Conservation (phyloP, 139 green algal genomes). For the Micractinium conductrix region DNA sequence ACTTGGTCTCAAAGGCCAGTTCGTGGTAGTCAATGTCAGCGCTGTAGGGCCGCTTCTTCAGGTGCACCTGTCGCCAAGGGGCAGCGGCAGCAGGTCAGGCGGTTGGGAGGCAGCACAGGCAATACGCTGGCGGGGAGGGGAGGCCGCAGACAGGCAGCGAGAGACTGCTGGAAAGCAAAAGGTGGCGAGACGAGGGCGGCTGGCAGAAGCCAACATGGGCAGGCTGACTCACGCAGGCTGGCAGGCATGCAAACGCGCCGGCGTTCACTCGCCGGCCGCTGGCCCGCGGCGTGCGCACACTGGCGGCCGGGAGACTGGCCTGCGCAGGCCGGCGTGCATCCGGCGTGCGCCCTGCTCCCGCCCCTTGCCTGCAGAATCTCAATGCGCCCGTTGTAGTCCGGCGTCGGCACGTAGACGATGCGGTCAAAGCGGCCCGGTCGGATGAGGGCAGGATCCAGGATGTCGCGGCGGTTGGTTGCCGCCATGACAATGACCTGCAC, state of each 20-base stretch:
- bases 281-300: too few species aligned
- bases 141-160: too few species aligned
- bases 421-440: conserved; percentile 89
- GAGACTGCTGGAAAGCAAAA: too few species aligned
- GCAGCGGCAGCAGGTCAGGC: not conserved
- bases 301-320: too few species aligned
- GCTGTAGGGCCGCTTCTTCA: conserved; percentile 42
- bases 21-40: conserved; percentile 58
- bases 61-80: conserved; percentile 64
- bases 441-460: conserved; percentile 91
- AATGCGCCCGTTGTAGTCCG: conserved; percentile 82
- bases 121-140: not conserved
- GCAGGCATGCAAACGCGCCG: too few species aligned
- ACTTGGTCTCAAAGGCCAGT: conserved; percentile 63
- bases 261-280: too few species aligned
- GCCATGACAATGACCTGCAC: conserved; percentile 90
- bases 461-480: conserved; percentile 94
- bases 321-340: too few species aligned
- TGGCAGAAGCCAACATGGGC: too few species aligned
- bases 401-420: conserved; percentile 79
- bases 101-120: not conserved
- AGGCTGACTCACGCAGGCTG: too few species aligned
- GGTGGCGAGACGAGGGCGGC: too few species aligned
- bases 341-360: too few species aligned
- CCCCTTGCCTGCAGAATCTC: conserved; percentile 72